These are phyloP conservation scores for Moesziomyces sp. DNA, from an alignment of 1,284 basidiomycete species.

Conservation along the genomic window DNA sequence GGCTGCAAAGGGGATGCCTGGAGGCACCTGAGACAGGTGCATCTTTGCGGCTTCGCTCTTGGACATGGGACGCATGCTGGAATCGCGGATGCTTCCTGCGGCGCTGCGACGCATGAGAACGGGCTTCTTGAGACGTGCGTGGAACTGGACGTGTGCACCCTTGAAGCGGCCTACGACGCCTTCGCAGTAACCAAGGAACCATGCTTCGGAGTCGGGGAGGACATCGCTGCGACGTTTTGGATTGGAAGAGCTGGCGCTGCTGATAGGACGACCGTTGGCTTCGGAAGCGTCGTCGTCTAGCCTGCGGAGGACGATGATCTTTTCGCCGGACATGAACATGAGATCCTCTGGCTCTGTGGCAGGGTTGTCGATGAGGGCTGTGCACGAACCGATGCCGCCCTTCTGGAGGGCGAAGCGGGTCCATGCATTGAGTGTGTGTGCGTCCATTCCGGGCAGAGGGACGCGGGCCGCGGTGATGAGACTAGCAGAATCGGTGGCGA, in stretches of 20 bases:
- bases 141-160: conserved; percentile 77
- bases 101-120: conserved; percentile 69
- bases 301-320: conserved; percentile 61
- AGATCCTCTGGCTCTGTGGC: conserved; percentile 61
- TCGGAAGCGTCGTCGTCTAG: conserved; percentile 53
- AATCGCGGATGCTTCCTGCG: conserved; percentile 53
- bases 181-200: conserved; percentile 79
- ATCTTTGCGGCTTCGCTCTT: conserved; percentile 53
- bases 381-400: conserved; percentile 64
- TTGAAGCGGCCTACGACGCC: conserved; percentile 87
- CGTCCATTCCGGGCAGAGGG: conserved; percentile 54
- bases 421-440: conserved; percentile 65
- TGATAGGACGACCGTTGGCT: conserved; percentile 17
- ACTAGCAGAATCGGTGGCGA: background rate
- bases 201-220: conserved; percentile 28
- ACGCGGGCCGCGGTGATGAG: background rate
- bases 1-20: conserved; percentile 56
- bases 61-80: conserved; percentile 59
- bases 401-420: conserved; percentile 66
- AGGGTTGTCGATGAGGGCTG: conserved; percentile 62
- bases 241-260: conserved; percentile 20
- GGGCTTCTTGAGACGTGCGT: conserved; percentile 81
- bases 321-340: conserved; percentile 65
- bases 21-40: conserved; percentile 50
- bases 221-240: conserved; percentile 15